These are phyloP conservation scores for Eutrema japonicum DNA, from an alignment of 345 rosid species.

Conservation along the genomic window DNA sequence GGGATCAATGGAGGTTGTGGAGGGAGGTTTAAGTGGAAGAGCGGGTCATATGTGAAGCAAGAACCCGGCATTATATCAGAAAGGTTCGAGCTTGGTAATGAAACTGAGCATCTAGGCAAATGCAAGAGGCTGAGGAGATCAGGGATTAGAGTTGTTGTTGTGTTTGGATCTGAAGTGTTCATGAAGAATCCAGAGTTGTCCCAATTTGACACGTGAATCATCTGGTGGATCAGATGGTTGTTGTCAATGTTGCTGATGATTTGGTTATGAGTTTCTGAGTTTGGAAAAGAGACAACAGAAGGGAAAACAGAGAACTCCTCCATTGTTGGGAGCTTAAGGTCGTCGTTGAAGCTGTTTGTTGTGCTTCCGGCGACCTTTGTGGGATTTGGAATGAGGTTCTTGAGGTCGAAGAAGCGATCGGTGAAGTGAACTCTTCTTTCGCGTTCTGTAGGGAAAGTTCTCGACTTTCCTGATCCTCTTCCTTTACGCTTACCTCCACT, in stretches of 20 bases:
- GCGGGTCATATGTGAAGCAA: conserved; percentile 58
- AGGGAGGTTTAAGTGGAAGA: conserved; percentile 61
- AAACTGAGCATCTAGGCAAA: conserved; percentile 52
- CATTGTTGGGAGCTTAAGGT: too few species aligned
- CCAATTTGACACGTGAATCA: conserved; percentile 43
- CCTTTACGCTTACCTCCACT: too few species aligned
- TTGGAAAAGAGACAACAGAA: conserved; percentile 35
- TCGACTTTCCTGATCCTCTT: too few species aligned
- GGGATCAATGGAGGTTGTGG: conserved; percentile 62
- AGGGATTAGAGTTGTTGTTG: conserved; percentile 48
- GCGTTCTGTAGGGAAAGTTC: too few species aligned
- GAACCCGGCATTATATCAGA: conserved; percentile 48
- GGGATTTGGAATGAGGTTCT: too few species aligned
- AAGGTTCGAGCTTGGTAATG: conserved; percentile 46
- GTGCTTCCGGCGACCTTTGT: too few species aligned
- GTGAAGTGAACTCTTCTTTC: too few species aligned
- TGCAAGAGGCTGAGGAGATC: conserved; percentile 74
- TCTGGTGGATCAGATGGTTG: conserved; percentile 46
- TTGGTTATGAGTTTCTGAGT: conserved; percentile 35
- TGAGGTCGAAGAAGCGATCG: too few species aligned
- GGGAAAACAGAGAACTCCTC: too few species aligned
- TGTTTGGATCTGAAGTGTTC: conserved; percentile 41
- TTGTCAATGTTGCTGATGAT: conserved; percentile 7
- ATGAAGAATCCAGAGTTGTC: conserved; percentile 44
- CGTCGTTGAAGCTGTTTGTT: too few species aligned